Percentiles rank a stretch among this genome's conserved stretches.
Conservation (phyloP, 1,284 basidiomycete genomes). For the Ceratobasidium sp. region DNA sequence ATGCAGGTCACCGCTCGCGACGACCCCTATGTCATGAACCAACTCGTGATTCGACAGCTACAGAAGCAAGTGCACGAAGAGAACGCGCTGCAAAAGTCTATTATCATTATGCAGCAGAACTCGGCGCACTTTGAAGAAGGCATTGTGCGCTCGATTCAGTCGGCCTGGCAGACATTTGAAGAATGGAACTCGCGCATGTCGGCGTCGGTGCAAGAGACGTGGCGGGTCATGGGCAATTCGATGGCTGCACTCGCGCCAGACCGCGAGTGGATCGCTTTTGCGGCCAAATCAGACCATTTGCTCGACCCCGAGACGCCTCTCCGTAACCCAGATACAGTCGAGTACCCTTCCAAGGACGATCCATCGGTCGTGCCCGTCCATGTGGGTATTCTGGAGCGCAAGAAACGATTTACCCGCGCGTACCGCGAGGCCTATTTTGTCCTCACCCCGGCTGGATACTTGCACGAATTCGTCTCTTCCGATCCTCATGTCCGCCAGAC, state of each 20-base stretch:
- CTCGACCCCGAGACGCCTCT: constrained; percentile 96
- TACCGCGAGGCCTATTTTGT: constrained; percentile 93
- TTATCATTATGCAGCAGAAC: constrained; percentile 99
- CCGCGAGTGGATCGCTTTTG: constrained; percentile 96
- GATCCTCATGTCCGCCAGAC: constrained; percentile 71
- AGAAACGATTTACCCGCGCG: constrained; percentile 93
- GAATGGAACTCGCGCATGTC: constrained; percentile 96
- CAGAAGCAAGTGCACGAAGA: constrained; percentile 96
- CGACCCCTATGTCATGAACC: constrained; percentile 85
- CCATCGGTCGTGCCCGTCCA: constrained; percentile 89
- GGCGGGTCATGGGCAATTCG: constrained; percentile 74
- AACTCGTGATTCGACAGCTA: constrained; percentile 84
- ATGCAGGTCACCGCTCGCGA: constrained; percentile 82
- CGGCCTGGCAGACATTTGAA: constrained; percentile 96
- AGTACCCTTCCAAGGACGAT: constrained; percentile 94
- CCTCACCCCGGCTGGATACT: constrained; percentile 93
- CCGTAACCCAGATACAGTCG: constrained; percentile 78
- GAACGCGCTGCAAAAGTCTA: constrained; percentile 97
- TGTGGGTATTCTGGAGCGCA: constrained; percentile 91
- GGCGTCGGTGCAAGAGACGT: constrained; percentile 79
- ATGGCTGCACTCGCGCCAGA: constrained; percentile 90
- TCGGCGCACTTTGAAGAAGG: constrained; percentile 97
- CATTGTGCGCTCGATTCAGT: constrained; percentile 93
- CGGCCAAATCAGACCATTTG: constrained; percentile 92
- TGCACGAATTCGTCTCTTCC: constrained; percentile 87